These are phyloP conservation scores for Verticillium zaregamsianum DNA, from an alignment of 2,329 filamentous ascomycete species.

Conservation along the genomic window DNA sequence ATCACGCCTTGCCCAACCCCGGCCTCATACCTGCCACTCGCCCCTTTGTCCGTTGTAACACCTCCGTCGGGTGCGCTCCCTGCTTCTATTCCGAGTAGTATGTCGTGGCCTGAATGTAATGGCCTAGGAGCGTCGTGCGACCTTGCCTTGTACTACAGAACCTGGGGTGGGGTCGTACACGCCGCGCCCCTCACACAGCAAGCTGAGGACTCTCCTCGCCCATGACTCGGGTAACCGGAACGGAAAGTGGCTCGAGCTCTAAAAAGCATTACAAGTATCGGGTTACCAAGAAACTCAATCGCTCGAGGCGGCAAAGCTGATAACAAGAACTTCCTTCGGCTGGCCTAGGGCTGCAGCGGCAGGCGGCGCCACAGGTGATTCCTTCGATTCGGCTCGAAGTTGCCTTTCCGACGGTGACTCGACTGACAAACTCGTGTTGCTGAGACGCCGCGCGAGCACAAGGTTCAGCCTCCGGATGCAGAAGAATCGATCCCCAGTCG, in stretches of 20 bases:
- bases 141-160: not conserved
- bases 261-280: not conserved
- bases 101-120: not conserved
- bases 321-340: too few species aligned
- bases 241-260: too few species aligned
- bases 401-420: not conserved
- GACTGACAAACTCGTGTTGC: not conserved
- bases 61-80: not conserved
- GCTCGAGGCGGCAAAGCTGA: not conserved
- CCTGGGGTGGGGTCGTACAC: not conserved
- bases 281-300: too few species aligned
- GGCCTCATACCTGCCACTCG: not conserved
- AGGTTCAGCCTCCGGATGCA: not conserved
- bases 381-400: not conserved
- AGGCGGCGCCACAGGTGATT: not conserved
- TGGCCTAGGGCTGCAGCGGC: too few species aligned
- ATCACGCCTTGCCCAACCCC: not conserved
- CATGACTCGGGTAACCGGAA: not conserved
- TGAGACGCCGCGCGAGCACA: not conserved
- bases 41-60: not conserved
- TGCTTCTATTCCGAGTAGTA: not conserved
- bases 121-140: not conserved
- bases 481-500: not conserved
- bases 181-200: too few species aligned
- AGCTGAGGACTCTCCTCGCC: not conserved